Evolutionary conservation across 2,329 filamentous ascomycete genomes (phyloP).

Genomic region (Ustulina deusta): DNA sequence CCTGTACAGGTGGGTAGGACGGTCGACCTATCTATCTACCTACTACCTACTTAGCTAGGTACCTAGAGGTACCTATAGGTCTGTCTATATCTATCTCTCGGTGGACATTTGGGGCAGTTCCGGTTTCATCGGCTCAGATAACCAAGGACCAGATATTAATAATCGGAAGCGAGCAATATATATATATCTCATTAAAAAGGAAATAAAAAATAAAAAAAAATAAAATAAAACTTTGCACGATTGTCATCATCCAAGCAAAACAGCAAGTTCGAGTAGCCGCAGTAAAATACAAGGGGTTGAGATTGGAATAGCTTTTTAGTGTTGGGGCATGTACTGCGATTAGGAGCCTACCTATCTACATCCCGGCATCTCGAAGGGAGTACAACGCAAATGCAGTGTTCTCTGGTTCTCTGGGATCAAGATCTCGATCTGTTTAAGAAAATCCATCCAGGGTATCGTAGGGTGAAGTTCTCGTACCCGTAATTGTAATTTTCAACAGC

Average conservation of each 20-base stretch:
- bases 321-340: background rate
- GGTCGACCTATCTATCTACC: background rate
- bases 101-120: slow-evolving; percentile 14
- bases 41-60: no score
- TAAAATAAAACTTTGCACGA: no score
- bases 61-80: no score
- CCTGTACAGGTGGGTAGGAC: background rate
- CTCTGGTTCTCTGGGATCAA: background rate
- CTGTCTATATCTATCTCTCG: background rate
- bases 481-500: background rate
- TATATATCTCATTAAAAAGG: no score
- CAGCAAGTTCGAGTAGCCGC: background rate
- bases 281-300: background rate
- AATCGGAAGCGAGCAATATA: background rate
- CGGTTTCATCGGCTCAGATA: background rate
- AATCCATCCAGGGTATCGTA: background rate
- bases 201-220: no score
- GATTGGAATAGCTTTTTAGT: background rate
- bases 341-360: background rate
- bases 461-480: background rate
- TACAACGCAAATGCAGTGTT: background rate
- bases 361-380: background rate
- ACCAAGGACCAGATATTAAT: background rate
- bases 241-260: background rate
- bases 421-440: background rate